Conservation (phyloP, 1,284 basidiomycete species). For the Blastosporella zonata region DNA sequence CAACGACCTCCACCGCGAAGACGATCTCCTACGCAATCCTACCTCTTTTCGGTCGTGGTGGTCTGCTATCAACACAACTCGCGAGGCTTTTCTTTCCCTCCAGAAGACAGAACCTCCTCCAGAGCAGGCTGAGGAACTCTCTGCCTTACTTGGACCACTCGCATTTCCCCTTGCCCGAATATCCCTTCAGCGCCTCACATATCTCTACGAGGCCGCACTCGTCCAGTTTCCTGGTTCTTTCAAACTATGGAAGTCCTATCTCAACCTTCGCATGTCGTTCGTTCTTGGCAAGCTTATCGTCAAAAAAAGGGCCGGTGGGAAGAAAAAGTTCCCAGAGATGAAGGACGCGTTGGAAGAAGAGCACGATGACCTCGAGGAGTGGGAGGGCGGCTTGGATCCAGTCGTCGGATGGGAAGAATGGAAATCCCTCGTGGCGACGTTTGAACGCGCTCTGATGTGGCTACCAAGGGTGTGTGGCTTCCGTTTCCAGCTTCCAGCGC, state of each 20-base stretch:
- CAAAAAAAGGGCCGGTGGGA: constrained; percentile 77
- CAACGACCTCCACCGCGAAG: constrained; percentile 84
- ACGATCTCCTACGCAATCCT: constrained; percentile 94
- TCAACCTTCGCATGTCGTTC: constrained; percentile 80
- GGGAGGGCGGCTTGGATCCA: constrained; percentile 85
- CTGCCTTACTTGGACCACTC: constrained; percentile 67
- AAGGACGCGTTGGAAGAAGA: constrained; percentile 86
- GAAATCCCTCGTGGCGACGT: constrained; percentile 83
- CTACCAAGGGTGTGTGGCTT: constrained; percentile 71
- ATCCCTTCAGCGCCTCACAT: constrained; percentile 80
- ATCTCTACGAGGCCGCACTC: constrained; percentile 92
- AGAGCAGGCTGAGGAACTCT: constrained; percentile 46
- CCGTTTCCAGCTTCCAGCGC: constrained; percentile 1
- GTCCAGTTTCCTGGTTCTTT: constrained; percentile 86
- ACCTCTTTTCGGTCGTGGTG: constrained; percentile 92
- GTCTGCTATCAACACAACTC: constrained; percentile 78
- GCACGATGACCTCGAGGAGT: constrained; percentile 71
- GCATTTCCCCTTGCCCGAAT: constrained; percentile 70
- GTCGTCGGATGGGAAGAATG: constrained; percentile 94
- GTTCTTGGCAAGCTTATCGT: constrained; percentile 76
- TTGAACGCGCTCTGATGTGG: constrained; percentile 94
- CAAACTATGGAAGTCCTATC: constrained; percentile 95
- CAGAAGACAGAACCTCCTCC: constrained; percentile 54
- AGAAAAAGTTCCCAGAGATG: constrained; percentile 87
- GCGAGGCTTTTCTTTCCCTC: constrained; percentile 59